Evolutionary conservation across 257 asterid genomes (phyloP).

Genomic region (Nicotiana sylvestris): DNA sequence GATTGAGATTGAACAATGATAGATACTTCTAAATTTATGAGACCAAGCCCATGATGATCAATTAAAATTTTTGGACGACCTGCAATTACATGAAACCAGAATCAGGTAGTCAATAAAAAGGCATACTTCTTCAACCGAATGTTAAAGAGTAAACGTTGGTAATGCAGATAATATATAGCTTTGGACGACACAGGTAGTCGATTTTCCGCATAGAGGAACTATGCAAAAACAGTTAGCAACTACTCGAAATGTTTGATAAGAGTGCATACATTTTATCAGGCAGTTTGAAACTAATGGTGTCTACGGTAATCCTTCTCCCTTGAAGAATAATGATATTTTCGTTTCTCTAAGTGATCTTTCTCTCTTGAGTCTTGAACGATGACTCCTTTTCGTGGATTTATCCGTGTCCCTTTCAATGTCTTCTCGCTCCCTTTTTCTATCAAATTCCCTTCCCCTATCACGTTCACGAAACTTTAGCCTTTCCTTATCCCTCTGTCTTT

Average conservation of each 20-base stretch:
- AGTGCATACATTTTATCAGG: no score
- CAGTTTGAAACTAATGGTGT: slow-evolving; percentile 44
- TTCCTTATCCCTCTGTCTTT: slow-evolving; percentile 45
- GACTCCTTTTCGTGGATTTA: slow-evolving; percentile 57
- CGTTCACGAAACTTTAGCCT: slow-evolving; percentile 56
- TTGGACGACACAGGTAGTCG: background rate
- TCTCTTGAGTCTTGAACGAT: slow-evolving; percentile 50
- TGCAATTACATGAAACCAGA: no score
- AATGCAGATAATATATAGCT: no score
- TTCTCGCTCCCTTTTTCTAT: slow-evolving; percentile 60
- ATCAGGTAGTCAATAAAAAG: no score
- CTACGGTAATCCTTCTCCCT: slow-evolving; percentile 73
- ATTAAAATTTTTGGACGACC: no score
- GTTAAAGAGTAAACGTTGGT: no score
- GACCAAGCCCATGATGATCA: no score
- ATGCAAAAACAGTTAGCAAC: background rate
- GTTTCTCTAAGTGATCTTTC: slow-evolving; percentile 61
- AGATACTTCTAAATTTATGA: no score
- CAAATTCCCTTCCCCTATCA: slow-evolving; percentile 70
- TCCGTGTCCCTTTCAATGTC: slow-evolving; percentile 67
- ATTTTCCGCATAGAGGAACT: background rate
- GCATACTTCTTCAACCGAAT: no score
- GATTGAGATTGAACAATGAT: no score
- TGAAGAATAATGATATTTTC: slow-evolving; percentile 58
- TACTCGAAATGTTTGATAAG: no score